phyloP scores from a whole-genome alignment of 345 rosid species.

The Physaria fendleri region DNA sequence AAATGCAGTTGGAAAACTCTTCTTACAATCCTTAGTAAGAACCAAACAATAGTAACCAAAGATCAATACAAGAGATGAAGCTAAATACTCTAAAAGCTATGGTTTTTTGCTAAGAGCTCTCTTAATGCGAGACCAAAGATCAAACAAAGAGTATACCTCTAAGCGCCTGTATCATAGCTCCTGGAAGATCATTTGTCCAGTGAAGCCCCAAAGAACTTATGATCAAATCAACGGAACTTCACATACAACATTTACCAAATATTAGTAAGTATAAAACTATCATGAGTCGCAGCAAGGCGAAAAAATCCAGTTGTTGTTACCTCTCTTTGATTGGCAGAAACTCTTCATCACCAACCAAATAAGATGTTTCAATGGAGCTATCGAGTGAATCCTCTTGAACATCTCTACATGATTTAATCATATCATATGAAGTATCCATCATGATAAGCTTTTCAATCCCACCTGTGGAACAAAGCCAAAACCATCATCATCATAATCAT shows the following conservation, averaged over 20 bases:
- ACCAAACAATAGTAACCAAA: too few species aligned
- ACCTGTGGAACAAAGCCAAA: conserved; percentile 38
- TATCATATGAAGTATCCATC: conserved; percentile 90
- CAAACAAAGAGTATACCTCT: conserved; percentile 45
- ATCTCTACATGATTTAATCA: conserved; percentile 65
- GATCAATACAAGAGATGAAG: background rate
- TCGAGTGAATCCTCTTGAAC: conserved; percentile 29
- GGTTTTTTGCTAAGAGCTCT: background rate
- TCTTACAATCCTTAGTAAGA: conserved; percentile 71
- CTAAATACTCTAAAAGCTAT: background rate
- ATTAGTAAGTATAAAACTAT: background rate
- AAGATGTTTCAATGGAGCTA: conserved; percentile 51
- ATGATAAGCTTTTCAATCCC: conserved; percentile 75
- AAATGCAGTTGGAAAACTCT: conserved; percentile 69
- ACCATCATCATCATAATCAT: background rate
- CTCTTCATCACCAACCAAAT: conserved; percentile 88
- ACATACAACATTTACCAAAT: conserved; percentile 15
- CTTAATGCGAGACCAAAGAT: background rate
- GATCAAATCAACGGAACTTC: conserved; percentile 87
- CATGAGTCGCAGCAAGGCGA: background rate
- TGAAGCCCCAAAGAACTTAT: conserved; percentile 93
- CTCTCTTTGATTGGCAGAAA: conserved; percentile 81
- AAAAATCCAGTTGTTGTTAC: conserved; percentile 29
- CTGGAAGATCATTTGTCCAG: conserved; percentile 99
- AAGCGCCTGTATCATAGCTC: conserved; percentile 98